phyloP scores from a whole-genome alignment of 2,329 filamentous ascomycete species.

The Aureobasidium sp. region DNA sequence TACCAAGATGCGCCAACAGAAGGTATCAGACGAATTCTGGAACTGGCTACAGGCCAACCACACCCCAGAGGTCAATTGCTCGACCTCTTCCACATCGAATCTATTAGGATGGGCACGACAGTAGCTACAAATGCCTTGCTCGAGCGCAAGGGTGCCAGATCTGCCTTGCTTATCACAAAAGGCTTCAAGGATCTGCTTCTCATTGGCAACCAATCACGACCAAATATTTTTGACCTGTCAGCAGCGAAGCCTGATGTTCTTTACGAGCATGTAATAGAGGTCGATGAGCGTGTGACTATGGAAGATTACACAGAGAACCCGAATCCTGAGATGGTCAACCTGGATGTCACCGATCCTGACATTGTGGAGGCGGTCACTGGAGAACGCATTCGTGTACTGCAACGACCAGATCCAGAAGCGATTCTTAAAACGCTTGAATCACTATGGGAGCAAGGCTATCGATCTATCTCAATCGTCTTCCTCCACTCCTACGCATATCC shows the following conservation, averaged over 20 bases:
- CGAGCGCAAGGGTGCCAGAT: constrained; percentile 26
- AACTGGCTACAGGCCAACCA: constrained; percentile 19
- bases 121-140: constrained; percentile 28
- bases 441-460: constrained; percentile 29
- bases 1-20: constrained; percentile 28
- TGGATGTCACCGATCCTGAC: constrained; percentile 8
- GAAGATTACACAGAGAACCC: constrained; percentile 29
- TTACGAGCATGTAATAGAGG: constrained; percentile 21
- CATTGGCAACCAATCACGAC: constrained; percentile 30
- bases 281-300: constrained; percentile 26
- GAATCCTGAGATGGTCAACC: constrained; percentile 22
- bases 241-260: constrained; percentile 21
- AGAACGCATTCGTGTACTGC: constrained; percentile 25
- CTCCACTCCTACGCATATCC: constrained; percentile 30
- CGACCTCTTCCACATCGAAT: constrained; percentile 19
- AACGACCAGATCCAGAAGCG: constrained; percentile 19
- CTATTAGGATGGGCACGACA: constrained; percentile 27
- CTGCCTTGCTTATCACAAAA: constrained; percentile 25
- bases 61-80: constrained; percentile 19
- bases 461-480: constrained; percentile 31
- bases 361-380: constrained; percentile 24
- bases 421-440: constrained; percentile 18
- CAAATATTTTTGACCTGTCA: constrained; percentile 25
- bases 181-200: constrained; percentile 27
- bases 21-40: constrained; percentile 24